phyloP scores from a whole-genome alignment of 495 filamentous ascomycete species.

The Lasiosphaeria miniovina region DNA sequence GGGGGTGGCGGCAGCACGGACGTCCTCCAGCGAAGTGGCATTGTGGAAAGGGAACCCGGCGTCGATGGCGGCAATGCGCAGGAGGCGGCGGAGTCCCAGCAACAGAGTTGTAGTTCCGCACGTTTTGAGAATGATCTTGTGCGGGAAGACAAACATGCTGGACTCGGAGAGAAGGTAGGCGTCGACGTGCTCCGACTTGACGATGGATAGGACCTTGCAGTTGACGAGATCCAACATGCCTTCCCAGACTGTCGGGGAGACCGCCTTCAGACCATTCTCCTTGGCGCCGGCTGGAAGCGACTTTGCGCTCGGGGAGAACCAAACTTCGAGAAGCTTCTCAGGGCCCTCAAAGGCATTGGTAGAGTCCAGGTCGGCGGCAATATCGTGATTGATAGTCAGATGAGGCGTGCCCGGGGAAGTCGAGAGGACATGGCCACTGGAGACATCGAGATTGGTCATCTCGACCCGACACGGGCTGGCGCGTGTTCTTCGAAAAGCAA shows the following conservation, averaged over 20 bases:
- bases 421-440: constrained; percentile 73
- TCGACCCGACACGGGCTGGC: constrained; percentile 42
- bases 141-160: constrained; percentile 99
- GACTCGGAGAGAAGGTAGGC: constrained; percentile 98
- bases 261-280: constrained; percentile 80
- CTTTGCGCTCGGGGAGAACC: constrained; percentile 82
- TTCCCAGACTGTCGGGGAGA: constrained; percentile 83
- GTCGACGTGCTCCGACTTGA: constrained; percentile 93
- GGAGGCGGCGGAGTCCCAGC: constrained; percentile 78
- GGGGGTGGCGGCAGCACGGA: constrained; percentile 72
- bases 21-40: constrained; percentile 48
- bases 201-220: constrained; percentile 94
- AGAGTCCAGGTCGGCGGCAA: constrained; percentile 91
- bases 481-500: constrained; percentile 25
- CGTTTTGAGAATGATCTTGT: constrained; percentile 98
- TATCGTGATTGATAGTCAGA: constrained; percentile 94
- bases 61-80: constrained; percentile 83
- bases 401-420: constrained; percentile 79
- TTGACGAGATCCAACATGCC: constrained; percentile 96
- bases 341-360: constrained; percentile 97
- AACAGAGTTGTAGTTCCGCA: constrained; percentile 96
- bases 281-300: constrained; percentile 66
- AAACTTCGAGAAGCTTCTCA: constrained; percentile 97
- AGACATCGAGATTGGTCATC: constrained; percentile 82
- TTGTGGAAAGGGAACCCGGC: constrained; percentile 76